Base-by-base conservation (phyloP, 2,329 filamentous ascomycete genomes). In the Alternaria brassicae region DNA sequence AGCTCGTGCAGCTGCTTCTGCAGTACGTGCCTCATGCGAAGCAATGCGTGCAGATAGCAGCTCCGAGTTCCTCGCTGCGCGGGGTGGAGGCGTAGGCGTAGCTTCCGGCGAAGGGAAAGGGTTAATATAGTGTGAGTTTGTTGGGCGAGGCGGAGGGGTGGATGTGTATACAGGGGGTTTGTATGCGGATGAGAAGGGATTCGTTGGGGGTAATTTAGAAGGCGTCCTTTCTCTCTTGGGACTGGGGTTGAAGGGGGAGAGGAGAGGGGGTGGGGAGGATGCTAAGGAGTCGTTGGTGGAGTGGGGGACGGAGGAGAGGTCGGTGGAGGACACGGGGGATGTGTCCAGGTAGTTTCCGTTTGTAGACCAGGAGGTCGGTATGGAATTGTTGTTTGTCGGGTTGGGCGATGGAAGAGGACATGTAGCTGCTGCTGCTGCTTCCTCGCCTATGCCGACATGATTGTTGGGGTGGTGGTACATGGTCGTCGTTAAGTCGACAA, bases 81-180 rank as follows among this genome's bases (percentile, higher is more conserved):
- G 37, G 6, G 37, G 19, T 13, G 19, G 12, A 8, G 37, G 19
- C 3, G 37, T 40, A 2, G 37, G 37, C 2, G 37, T 23, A 12
- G 19, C 9, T 15, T 5, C 19, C 6, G 17, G 36, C 10, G 17
- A 13, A 2, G 36, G 8, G 4, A 21, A 13, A 3, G 9, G 9
- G 3, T 6, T 6, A 4, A 12, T 21, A 1, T 2, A 5, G 0
- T 12, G 10, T 17, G 19, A 5, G 0, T 12, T 19, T 17, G 19
- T 9, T 23, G 37, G 10, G 37, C 9, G 9, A 9, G 4, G 19
- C 4, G 12, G 4, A 3, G 19, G 37, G 0, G 37, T 12, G 6
- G 30, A 8, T 6, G 30, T 4, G 2, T 7, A 13, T 32, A 10
- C 28, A 10, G 28, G 7, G 3, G 28, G 28, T 10, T 13, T 21